Conservation (phyloP, 441 rosid species). For the Dalechampia spathulata region DNA sequence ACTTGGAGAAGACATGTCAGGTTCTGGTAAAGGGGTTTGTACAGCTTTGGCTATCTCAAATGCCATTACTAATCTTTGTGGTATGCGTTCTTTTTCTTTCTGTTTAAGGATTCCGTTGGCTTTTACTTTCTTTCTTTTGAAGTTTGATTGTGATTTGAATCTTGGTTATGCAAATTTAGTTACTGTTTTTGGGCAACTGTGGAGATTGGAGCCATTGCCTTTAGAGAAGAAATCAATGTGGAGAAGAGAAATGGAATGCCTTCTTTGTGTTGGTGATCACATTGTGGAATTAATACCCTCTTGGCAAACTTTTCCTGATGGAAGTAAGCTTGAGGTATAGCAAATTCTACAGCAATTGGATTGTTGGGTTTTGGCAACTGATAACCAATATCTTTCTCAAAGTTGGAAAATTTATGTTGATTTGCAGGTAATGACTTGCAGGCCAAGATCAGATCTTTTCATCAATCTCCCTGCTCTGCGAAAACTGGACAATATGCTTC, state of each 20-base stretch:
- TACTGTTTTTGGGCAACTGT: conserved; percentile 86
- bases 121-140: background rate
- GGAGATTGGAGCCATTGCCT: conserved; percentile 87
- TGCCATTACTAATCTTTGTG: conserved; percentile 96
- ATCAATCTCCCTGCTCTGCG: conserved; percentile 83
- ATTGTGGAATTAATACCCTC: conserved; percentile 90
- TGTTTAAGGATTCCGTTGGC: conserved; percentile 16
- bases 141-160: conserved; percentile 6
- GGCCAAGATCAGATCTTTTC: conserved; percentile 77
- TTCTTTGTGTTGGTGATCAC: conserved; percentile 87
- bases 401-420: background rate
- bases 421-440: conserved; percentile 87
- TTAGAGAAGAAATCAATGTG: conserved; percentile 89
- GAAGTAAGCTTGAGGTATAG: conserved; percentile 84
- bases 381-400: background rate
- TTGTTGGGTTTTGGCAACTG: background rate
- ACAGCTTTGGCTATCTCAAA: conserved; percentile 91
- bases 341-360: background rate
- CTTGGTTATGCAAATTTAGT: conserved; percentile 33
- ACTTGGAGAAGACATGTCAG: conserved; percentile 99
- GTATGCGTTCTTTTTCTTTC: conserved; percentile 37
- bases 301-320: conserved; percentile 94
- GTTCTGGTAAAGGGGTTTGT: conserved; percentile 91
- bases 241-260: conserved; percentile 98
- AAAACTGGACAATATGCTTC: conserved; percentile 91